Percentiles rank a stretch among this genome's conserved stretches.
Conservation (phyloP, 1,284 basidiomycete species). For the Xanthoconium separans region DNA sequence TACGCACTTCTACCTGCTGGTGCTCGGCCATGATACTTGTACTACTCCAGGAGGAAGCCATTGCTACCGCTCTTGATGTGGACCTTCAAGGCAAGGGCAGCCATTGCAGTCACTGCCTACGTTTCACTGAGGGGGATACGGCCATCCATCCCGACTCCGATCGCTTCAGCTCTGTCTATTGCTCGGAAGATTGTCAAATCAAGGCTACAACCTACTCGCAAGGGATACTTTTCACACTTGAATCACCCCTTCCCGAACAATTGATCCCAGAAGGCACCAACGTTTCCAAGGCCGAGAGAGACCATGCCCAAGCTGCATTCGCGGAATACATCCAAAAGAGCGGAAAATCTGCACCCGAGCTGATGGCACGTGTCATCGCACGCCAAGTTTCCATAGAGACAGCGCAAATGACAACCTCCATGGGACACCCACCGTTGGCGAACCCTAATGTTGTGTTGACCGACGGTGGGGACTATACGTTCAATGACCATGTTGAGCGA, state of each 20-base stretch:
- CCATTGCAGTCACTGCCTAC: slow-evolving; percentile 72
- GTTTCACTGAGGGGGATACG: slow-evolving; percentile 45
- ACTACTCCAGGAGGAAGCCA: slow-evolving; percentile 59
- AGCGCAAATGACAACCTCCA: slow-evolving; percentile 46
- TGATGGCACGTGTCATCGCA: slow-evolving; percentile 70
- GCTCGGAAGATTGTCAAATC: slow-evolving; percentile 65
- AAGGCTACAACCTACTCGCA: slow-evolving; percentile 59
- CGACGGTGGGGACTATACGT: slow-evolving; percentile 52
- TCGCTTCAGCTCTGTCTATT: slow-evolving; percentile 61
- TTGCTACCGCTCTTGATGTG: slow-evolving; percentile 64
- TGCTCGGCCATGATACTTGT: slow-evolving; percentile 1
- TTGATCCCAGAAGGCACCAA: slow-evolving; percentile 39
- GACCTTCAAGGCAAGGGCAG: slow-evolving; percentile 66
- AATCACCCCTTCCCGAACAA: slow-evolving; percentile 57
- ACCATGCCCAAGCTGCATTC: slow-evolving; percentile 57
- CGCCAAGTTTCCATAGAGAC: slow-evolving; percentile 68
- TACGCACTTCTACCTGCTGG: background rate
- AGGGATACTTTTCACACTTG: slow-evolving; percentile 66
- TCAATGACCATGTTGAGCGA: slow-evolving; percentile 75
- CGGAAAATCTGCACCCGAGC: slow-evolving; percentile 46
- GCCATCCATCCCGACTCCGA: slow-evolving; percentile 49
- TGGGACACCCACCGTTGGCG: slow-evolving; percentile 25
- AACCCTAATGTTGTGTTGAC: slow-evolving; percentile 46
- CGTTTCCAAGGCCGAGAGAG: slow-evolving; percentile 43
- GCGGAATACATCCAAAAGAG: slow-evolving; percentile 51